Evolutionary conservation across 2,329 filamentous ascomycete species (phyloP), one percentile per base, ranked within the genome.

Genomic region (Neofusicoccum umdonicola): DNA sequence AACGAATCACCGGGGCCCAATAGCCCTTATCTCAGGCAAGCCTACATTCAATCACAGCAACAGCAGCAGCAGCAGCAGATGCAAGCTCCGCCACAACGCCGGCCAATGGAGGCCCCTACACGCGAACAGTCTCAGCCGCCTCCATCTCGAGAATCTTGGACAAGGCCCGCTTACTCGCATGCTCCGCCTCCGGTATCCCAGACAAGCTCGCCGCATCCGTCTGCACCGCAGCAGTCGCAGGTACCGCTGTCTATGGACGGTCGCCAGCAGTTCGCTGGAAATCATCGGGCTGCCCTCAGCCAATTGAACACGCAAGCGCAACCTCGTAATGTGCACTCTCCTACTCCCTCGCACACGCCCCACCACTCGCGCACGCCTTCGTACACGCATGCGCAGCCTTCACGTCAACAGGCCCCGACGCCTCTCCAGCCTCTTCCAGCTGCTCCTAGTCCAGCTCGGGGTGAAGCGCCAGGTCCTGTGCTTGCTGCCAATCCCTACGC

Each of bases 221-320:
- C 12, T 31, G 34, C 62, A 11, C 17, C 57, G 17, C 51, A 63
- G 13, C 51, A 56, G 42, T 41, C 41, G 11, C 62, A 57, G n/a
- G 31, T 37, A 22, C 31, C 62, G 3, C 3, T 64, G 1, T 13
- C 50, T 3, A 39, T 64, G 15, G 62, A 64, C 8, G 41, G 62
- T 5, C 50, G 42, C 31, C 62, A 57, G 22, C 62, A 56, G 51
- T 64, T 57, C 19, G 1, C 41, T 15, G 15, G 42, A 22, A 56
- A 56, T 11, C 62, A 64, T 15, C 51, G 62, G 13, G 62, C 62
- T 15, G 51, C 62, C 48, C 51, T 64, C 35, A 42, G 50, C 19
- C 62, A 64, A n/a, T n/a, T 64, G 41, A 64, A 64, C 51, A 54
- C 48, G 12, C 52, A 57, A n/a, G n/a, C 39, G n/a, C 62, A 64